Percentiles rank a stretch among this genome's conserved stretches.
These are phyloP conservation scores for Centella asiatica DNA, from an alignment of 129 eudicot species.

Conservation along the genomic window DNA sequence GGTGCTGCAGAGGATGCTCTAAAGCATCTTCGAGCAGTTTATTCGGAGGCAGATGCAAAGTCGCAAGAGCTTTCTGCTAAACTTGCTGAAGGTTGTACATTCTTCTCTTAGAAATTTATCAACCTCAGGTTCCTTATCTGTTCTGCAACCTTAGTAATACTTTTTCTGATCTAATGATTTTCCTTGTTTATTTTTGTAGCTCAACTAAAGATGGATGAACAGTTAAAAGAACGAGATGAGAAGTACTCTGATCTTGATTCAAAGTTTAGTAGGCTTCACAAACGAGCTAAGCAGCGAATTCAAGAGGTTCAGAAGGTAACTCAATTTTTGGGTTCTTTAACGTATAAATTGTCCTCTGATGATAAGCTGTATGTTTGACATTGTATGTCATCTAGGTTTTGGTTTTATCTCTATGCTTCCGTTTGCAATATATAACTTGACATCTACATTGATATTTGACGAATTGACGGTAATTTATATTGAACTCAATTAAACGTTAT, in stretches of 20 bases:
- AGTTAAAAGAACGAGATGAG: constrained; percentile 89
- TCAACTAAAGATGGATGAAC: constrained; percentile 76
- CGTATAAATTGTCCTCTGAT: neutral
- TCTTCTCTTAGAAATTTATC: constrained; percentile 1
- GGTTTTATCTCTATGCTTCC: too few relatives aligned
- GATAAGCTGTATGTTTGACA: constrained; percentile 6
- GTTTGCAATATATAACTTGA: too few relatives aligned
- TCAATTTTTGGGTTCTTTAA: constrained; percentile 20
- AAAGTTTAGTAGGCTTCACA: constrained; percentile 93
- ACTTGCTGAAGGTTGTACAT: constrained; percentile 76
- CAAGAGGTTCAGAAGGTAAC: constrained; percentile 98
- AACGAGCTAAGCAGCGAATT: constrained; percentile 97
- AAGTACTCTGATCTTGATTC: constrained; percentile 88
- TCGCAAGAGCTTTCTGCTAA: constrained; percentile 76
- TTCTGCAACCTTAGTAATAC: neutral
- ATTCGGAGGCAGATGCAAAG: constrained; percentile 77
- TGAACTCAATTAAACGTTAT: too few relatives aligned
- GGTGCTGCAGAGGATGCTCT: constrained; percentile 94
- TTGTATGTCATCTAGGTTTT: neutral
- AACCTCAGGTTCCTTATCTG: neutral
- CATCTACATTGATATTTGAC: too few relatives aligned
- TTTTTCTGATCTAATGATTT: constrained; percentile 15
- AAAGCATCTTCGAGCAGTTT: constrained; percentile 63
- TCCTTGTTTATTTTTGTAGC: constrained; percentile 41
- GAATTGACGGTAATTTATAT: too few relatives aligned